These are phyloP conservation scores for Brassica napus DNA, from an alignment of 345 rosid species.

Conservation along the genomic window DNA sequence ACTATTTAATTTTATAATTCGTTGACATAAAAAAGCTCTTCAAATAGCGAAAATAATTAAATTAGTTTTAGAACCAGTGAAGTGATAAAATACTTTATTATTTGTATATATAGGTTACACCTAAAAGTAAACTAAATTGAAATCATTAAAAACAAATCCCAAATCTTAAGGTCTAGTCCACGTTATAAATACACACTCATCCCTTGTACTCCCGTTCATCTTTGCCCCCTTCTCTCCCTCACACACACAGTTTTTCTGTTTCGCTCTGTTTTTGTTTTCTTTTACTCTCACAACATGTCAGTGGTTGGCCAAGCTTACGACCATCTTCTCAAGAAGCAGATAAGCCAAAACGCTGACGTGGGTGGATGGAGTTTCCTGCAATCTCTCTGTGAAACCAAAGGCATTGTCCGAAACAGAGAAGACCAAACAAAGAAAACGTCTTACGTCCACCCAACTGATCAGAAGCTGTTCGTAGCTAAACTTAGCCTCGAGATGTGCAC, in stretches of 20 bases:
- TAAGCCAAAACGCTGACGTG: constrained; percentile 5
- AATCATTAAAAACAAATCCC: neutral
- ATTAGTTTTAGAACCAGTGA: neutral
- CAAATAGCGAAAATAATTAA: neutral
- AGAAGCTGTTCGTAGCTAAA: constrained; percentile 46
- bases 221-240: neutral
- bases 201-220: neutral
- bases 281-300: constrained; percentile 17
- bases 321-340: constrained; percentile 18
- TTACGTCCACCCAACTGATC: constrained; percentile 57
- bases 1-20: neutral
- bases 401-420: constrained; percentile 17
- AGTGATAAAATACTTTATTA: neutral
- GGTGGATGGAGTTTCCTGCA: constrained; percentile 68
- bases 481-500: constrained; percentile 89
- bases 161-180: neutral
- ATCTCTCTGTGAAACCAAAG: constrained; percentile 31
- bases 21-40: neutral
- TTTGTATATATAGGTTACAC: neutral
- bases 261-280: neutral
- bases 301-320: constrained; percentile 18
- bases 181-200: constrained; percentile 28
- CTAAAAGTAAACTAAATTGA: neutral
- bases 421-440: constrained; percentile 23
- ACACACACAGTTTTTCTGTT: neutral